Percentiles rank a stretch among this genome's conserved stretches.
These are phyloP conservation scores for Sinapis alba DNA, from an alignment of 441 rosid genomes.

Conservation along the genomic window DNA sequence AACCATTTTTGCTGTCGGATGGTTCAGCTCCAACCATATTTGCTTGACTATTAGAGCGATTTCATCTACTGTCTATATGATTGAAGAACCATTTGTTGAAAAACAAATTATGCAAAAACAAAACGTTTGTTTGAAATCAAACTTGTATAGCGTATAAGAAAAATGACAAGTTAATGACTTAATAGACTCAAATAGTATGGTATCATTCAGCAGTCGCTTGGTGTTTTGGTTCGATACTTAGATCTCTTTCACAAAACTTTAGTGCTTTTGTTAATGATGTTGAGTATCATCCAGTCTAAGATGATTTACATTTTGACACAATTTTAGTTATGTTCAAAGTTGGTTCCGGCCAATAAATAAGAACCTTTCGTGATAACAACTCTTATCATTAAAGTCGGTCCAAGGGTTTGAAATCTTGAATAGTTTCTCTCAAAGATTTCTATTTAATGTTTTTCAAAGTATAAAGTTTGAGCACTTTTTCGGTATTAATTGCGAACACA, in stretches of 20 bases:
- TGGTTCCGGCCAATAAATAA: conserved; percentile 40
- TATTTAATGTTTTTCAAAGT: background rate
- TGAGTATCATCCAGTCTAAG: background rate
- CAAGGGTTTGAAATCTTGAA: conserved; percentile 24
- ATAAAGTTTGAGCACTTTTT: conserved; percentile 13
- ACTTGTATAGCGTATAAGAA: background rate
- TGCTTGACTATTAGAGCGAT: conserved; percentile 13
- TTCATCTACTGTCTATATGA: background rate
- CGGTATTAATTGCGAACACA: conserved; percentile 35
- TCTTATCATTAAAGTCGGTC: conserved; percentile 30
- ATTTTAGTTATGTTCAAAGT: background rate
- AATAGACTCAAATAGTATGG: background rate
- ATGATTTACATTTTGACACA: background rate
- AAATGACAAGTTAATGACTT: background rate
- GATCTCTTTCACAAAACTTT: background rate
- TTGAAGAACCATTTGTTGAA: background rate
- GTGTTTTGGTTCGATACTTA: background rate
- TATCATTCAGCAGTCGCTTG: background rate
- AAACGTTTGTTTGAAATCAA: background rate
- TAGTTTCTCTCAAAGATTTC: background rate
- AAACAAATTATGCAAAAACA: background rate
- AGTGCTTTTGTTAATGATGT: background rate
- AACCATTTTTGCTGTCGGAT: conserved; percentile 29
- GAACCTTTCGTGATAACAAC: conserved; percentile 22
- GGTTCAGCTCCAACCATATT: conserved; percentile 33